Evolutionary conservation across 2,329 filamentous ascomycete genomes (phyloP).

Genomic region (Zelopaecilomyces penicillatus): DNA sequence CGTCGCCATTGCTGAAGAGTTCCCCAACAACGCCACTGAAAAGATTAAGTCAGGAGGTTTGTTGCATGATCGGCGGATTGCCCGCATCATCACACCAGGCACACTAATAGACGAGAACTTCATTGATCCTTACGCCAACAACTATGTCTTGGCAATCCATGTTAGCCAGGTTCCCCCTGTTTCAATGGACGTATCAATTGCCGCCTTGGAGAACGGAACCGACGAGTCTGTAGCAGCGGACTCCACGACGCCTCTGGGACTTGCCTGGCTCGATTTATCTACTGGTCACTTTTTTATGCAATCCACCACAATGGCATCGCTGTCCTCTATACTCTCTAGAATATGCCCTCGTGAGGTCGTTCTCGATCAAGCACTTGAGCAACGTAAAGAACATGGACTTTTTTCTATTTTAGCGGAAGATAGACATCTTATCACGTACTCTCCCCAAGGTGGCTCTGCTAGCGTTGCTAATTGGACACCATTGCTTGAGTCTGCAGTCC

Average conservation of each 20-base stretch:
- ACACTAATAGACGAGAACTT: conserved; percentile 97
- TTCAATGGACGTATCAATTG: neutral
- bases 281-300: conserved; percentile 94
- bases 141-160: conserved; percentile 80
- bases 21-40: conserved; percentile 61
- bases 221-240: neutral
- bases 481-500: conserved; percentile 68
- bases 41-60: conserved; percentile 69
- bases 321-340: conserved; percentile 75
- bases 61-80: conserved; percentile 76
- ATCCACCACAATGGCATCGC: conserved; percentile 55
- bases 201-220: neutral
- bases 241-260: conserved; percentile 45
- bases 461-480: conserved; percentile 59
- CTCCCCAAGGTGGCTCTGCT: conserved; percentile 38
- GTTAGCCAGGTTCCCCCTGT: conserved; percentile 22
- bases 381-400: conserved; percentile 51
- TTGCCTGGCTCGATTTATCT: conserved; percentile 92
- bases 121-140: conserved; percentile 88
- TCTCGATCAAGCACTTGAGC: conserved; percentile 55
- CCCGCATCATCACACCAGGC: conserved; percentile 84
- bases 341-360: conserved; percentile 81
- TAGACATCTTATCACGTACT: conserved; percentile 67
- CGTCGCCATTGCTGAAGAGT: conserved; percentile 92
- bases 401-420: conserved; percentile 66